Evolutionary conservation across 805 yeast species (phyloP), one percentile per base, ranked within the genome.

Genomic region (Zygotorulaspora sp.): DNA sequence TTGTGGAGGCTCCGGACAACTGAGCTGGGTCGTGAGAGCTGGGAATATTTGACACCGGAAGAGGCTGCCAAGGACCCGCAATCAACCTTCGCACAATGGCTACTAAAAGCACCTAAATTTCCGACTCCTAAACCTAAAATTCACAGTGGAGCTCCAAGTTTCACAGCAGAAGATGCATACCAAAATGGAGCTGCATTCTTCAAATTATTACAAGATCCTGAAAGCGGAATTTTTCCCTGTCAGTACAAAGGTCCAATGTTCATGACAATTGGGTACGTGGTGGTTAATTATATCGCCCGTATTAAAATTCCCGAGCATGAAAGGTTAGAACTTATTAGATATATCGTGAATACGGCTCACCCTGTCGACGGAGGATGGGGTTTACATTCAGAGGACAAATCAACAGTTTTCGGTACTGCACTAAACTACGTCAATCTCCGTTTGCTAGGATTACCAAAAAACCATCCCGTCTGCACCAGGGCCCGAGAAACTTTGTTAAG

Each of bases 321-420:
- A 51, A 68, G 68, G 45, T 63, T 65, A 10, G 99, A 92, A 61
- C 63, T 92, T 55, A 77, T 83, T 18, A 71, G 98, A 42, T 92
- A 89, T 56, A 63, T 92, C 12, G 85, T 87, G n/a, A 92, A 92
- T 58, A 75, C 86, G 0, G 81, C 97, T 0, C 96, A 92, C 58
- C 97, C 97, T 0, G 96, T 89, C 1, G 98, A 92, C 61, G 99
- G 99, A n/a, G 99, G 98, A 2, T 92, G 99, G 99, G 99, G 99
- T 0, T 68, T 92, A 25, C 97, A 92, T 58, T 77, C 88, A 4
- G 79, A 77, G 35, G 99, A 92, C 58, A 92, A 90, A 58, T 80
- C 92, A 6, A 92, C 99, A 0, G 92, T 92, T 49, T 89, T 89
- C 59, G 98, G 99, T 4, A 92, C 99, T 1, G 70, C 85, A 0